These are phyloP conservation scores for Rhododendron ovatum DNA, from an alignment of 148 eudicot species.

Conservation along the genomic window DNA sequence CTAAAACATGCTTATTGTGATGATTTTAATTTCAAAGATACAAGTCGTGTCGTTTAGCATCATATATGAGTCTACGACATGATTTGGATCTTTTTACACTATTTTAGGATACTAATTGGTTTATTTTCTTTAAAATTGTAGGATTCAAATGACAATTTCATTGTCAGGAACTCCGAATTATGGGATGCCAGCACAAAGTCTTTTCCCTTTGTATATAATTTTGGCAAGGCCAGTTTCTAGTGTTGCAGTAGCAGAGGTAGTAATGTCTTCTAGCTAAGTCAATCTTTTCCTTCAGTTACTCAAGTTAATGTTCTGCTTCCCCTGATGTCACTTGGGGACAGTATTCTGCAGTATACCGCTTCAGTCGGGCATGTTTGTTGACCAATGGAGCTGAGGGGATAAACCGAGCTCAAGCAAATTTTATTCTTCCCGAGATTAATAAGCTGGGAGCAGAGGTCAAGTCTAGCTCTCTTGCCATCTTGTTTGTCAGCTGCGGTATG, in stretches of 20 bases:
- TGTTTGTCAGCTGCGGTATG: slow-evolving; percentile 86
- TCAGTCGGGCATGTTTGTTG: slow-evolving; percentile 51
- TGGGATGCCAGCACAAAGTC: slow-evolving; percentile 48
- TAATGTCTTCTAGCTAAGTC: slow-evolving; percentile 5
- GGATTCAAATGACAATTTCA: slow-evolving; percentile 75
- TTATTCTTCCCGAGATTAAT: slow-evolving; percentile 79
- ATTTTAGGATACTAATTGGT: slow-evolving; percentile 16
- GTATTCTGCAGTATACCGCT: slow-evolving; percentile 76
- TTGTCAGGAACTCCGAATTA: slow-evolving; percentile 44
- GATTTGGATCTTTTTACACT: neutral
- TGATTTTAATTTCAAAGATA: neutral
- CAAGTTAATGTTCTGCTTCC: slow-evolving; percentile 7
- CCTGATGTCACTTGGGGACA: slow-evolving; percentile 49
- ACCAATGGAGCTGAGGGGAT: slow-evolving; percentile 42
- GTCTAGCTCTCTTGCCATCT: slow-evolving; percentile 60
- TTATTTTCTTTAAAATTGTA: slow-evolving; percentile 23
- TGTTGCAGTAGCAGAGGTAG: slow-evolving; percentile 55
- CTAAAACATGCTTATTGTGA: neutral
- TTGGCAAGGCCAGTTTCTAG: slow-evolving; percentile 63
- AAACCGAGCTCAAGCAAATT: slow-evolving; percentile 44
- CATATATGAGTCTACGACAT: neutral
- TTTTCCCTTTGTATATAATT: slow-evolving; percentile 65
- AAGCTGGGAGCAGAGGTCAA: slow-evolving; percentile 66
- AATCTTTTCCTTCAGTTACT: neutral
- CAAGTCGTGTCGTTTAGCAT: neutral